These are phyloP conservation scores for Naegleria lovaniensis DNA, from an alignment of 208 protist genomes.

Conservation along the genomic window DNA sequence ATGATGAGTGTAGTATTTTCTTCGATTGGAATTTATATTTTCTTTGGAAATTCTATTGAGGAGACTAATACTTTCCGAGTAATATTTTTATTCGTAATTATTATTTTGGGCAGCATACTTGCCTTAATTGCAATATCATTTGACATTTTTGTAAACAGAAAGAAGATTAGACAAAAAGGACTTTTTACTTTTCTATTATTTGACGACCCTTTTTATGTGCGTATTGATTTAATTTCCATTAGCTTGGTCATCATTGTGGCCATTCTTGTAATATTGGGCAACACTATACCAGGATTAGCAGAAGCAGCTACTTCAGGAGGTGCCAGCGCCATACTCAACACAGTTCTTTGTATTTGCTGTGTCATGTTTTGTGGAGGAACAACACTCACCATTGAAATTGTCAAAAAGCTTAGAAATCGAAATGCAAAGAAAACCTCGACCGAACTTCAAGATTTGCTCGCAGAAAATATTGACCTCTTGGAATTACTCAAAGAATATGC, in stretches of 20 bases:
- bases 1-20: neutral
- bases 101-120: neutral
- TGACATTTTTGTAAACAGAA: neutral
- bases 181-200: neutral
- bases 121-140: neutral
- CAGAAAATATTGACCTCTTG: neutral
- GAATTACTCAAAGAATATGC: neutral
- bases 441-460: neutral
- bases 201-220: neutral
- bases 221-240: neutral
- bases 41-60: neutral
- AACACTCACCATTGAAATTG: neutral
- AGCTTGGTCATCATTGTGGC: neutral
- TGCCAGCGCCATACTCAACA: neutral
- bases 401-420: neutral
- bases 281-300: neutral
- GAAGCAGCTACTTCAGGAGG: neutral
- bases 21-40: neutral
- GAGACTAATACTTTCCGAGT: neutral
- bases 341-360: neutral
- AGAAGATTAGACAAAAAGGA: neutral
- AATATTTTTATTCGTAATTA: neutral
- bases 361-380: neutral
- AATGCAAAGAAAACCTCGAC: neutral
- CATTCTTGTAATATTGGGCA: neutral